phyloP scores from a whole-genome alignment of 2,329 filamentous ascomycete species.

The Botryotinia convoluta region DNA sequence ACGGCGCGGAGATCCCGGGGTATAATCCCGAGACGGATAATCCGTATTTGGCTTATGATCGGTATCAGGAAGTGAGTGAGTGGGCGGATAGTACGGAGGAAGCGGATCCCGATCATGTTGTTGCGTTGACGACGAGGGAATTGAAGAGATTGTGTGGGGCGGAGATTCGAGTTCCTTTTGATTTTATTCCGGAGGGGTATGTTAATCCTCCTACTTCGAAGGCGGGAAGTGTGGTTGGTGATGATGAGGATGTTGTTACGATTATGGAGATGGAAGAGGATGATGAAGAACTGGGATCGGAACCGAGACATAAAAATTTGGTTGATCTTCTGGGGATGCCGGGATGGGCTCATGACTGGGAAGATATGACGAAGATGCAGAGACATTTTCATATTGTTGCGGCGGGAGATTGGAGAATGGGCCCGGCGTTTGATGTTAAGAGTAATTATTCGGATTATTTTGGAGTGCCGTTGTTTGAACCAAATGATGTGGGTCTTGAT shows the following conservation, averaged over 20 bases:
- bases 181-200: constrained; percentile 13
- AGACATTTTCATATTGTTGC: constrained; percentile 19
- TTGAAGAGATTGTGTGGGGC: constrained; percentile 8
- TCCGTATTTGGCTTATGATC: constrained; percentile 13
- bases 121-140: constrained; percentile 6
- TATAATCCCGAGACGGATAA: constrained; percentile 8
- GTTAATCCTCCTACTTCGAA: not conserved
- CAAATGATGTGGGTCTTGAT: not conserved
- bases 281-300: not conserved
- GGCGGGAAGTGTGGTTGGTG: not conserved
- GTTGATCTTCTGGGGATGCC: not conserved
- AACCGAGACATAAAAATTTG: constrained; percentile 1
- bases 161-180: not conserved
- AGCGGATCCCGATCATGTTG: constrained; percentile 7
- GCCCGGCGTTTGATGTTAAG: constrained; percentile 8
- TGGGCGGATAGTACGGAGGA: constrained; percentile 9
- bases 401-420: constrained; percentile 9
- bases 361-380: constrained; percentile 10
- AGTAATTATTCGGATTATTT: constrained; percentile 19
- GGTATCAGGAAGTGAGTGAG: constrained; percentile 7
- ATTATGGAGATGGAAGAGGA: not conserved
- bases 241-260: not conserved
- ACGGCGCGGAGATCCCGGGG: constrained; percentile 2
- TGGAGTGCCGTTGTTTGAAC: constrained; percentile 13
- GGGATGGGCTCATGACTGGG: not conserved